phyloP scores from a whole-genome alignment of 2,329 filamentous ascomycete species.

The Calonectria pauciramosa region DNA sequence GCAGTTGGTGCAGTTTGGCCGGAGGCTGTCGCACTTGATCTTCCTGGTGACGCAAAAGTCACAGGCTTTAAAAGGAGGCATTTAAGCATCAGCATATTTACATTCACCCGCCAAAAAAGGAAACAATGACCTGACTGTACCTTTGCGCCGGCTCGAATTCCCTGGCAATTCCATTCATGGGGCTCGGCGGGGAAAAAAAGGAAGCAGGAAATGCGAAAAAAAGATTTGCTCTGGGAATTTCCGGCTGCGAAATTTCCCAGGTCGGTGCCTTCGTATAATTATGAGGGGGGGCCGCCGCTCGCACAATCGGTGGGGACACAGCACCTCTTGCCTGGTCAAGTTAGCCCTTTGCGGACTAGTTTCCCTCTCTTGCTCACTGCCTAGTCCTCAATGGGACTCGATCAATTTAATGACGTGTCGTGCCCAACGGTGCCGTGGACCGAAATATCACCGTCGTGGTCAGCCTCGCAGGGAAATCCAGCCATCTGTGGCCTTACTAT shows the following conservation, averaged over 20 bases:
- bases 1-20: constrained; percentile 56
- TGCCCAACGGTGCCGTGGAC: neutral
- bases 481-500: neutral
- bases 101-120: neutral
- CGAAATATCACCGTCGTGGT: neutral
- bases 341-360: neutral
- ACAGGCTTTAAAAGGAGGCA: constrained; percentile 39
- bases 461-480: neutral
- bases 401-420: constrained; percentile 4
- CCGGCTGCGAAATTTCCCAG: constrained; percentile 1
- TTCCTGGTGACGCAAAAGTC: constrained; percentile 57
- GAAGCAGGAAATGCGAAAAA: neutral
- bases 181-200: neutral
- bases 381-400: neutral
- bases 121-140: neutral
- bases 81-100: neutral
- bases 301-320: neutral
- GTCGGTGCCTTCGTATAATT: neutral
- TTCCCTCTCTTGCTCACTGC: neutral
- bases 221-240: neutral
- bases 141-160: neutral
- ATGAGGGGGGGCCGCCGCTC: constrained; percentile 3
- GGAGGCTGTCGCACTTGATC: constrained; percentile 56
- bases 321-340: neutral
- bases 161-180: neutral